A percentile compares a stretch with the other conserved stretches of the same genome.
Evolutionary conservation across 2,329 filamentous ascomycete species (phyloP).

Genomic region (Fusarium albidum): DNA sequence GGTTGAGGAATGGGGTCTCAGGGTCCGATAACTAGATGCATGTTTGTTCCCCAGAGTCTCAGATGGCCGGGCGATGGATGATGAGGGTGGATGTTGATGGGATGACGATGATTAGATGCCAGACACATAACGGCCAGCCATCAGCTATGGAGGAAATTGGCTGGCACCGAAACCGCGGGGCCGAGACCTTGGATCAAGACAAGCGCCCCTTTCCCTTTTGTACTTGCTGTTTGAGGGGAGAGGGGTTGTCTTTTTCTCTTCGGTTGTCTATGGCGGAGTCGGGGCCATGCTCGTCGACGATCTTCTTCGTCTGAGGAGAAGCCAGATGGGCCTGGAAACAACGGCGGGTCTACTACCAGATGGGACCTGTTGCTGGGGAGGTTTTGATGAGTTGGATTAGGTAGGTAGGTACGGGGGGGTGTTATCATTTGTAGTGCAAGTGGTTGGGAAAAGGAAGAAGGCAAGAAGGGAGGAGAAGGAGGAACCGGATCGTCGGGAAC

Average conservation of each 20-base stretch:
- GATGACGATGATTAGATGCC: conserved; percentile 28
- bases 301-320: conserved; percentile 17
- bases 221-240: conserved; percentile 1
- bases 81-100: conserved; percentile 23
- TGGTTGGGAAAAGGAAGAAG: conserved; percentile 5
- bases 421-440: conserved; percentile 7
- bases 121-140: conserved; percentile 23
- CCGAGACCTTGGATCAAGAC: conserved; percentile 16
- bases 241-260: too few relatives aligned
- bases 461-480: conserved; percentile 8
- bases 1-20: conserved; percentile 1
- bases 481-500: conserved; percentile 11
- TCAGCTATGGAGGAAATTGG: conserved; percentile 15
- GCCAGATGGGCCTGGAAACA: conserved; percentile 17
- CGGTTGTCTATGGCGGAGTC: conserved; percentile 10
- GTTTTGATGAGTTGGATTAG: conserved; percentile 11
- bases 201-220: conserved; percentile 8
- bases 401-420: neutral
- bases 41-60: conserved; percentile 34
- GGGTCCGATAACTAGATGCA: conserved; percentile 9
- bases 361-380: conserved; percentile 10
- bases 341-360: conserved; percentile 21
- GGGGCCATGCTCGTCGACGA: conserved; percentile 7
- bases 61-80: conserved; percentile 19
- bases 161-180: conserved; percentile 16